Base-by-base conservation (phyloP, 805 yeast genomes). In the Isabelozyma rhagii region DNA sequence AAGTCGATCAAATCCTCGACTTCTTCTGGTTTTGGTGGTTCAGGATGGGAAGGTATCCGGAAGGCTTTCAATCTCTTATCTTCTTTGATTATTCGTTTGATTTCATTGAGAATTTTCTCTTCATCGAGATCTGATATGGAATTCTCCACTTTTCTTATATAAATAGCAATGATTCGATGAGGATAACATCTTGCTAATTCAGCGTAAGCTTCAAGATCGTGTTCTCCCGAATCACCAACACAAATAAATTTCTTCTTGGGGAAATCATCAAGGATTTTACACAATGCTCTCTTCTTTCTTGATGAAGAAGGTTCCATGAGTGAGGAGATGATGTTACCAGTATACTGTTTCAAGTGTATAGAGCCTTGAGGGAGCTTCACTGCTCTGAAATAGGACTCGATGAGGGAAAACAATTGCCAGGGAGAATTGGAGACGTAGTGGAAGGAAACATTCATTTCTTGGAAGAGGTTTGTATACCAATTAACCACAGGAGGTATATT, bases 401-500 rank as follows among this genome's bases (percentile, higher is more conserved):
- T 78, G 6, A 81, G 74, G 15, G 82, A 77, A 63, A 77, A 91
- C 21, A 94, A 69, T 66, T 94, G 98, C 83, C 96, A 88, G 0
- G 99, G 99, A 1, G 96, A 84, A 68, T 96, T 94, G 7, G 97
- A 92, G 2, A 96, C 98, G 64, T 93, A 96, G 64, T 92, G 97
- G 60, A 93, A 82, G n/a, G 82, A 72, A 3, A 84, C 77, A 41
- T 82, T 76, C 10, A 75, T 66, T 8, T 68, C 61, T 5, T 53
- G 39, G 8, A 64, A 61, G 39, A 92, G 62, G n/a, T 71, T 68
- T 8, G 73, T 72, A 60, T 81, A 89, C 91, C 96, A 90, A 36
- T 77, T 74, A 3, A 87, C 77, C 27, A 94, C 85, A 2, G 89
- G 85, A 0, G 89, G 85, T 17, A 94, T 80, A 45, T 75, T 78